Conservation (phyloP, 306 rosid genomes). For the Senna siamea region DNA sequence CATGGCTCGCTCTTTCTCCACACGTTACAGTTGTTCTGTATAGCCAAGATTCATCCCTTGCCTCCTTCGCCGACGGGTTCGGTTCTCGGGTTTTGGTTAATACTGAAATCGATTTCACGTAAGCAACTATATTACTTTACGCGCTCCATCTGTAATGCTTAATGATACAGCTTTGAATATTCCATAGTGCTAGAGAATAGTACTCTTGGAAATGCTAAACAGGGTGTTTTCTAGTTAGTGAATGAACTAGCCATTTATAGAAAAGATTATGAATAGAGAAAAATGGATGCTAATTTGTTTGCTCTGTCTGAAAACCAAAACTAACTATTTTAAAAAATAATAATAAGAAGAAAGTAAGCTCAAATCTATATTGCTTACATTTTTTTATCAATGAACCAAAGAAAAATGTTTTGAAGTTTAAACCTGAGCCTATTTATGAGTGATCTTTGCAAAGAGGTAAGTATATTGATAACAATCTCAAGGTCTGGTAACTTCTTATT, state of each 20-base stretch:
- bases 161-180: not conserved
- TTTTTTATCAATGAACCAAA: not conserved
- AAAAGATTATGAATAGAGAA: no score
- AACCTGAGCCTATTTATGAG: conserved; percentile 3
- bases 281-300: no score
- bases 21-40: conserved; percentile 59
- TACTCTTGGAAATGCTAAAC: no score
- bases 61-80: conserved; percentile 53
- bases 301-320: no score
- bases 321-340: no score
- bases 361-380: no score
- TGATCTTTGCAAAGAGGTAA: not conserved
- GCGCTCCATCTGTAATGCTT: not conserved
- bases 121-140: conserved; percentile 37
- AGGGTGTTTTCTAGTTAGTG: no score
- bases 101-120: conserved; percentile 79
- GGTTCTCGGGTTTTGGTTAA: conserved; percentile 78
- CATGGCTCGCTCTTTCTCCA: conserved; percentile 86
- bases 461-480: not conserved
- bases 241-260: no score
- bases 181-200: not conserved
- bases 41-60: conserved; percentile 74
- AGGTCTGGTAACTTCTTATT: not conserved
- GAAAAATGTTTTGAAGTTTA: not conserved
- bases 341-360: no score